Conservation (phyloP, 2,329 filamentous ascomycete genomes). For the Penicillium italicum region DNA sequence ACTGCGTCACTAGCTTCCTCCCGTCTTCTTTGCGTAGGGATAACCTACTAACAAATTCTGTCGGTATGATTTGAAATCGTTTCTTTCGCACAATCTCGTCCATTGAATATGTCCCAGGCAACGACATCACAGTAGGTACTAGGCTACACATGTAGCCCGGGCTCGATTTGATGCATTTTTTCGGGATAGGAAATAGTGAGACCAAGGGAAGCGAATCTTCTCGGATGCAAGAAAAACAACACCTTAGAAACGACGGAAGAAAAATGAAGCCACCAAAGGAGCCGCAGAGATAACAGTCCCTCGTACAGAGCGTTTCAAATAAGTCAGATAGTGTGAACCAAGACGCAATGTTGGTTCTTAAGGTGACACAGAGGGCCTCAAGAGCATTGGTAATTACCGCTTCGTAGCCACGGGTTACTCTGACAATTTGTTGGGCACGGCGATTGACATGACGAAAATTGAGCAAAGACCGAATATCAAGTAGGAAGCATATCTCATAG, state of each 20-base stretch:
- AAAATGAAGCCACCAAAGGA: not conserved
- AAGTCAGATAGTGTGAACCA: not conserved
- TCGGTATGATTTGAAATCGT: not conserved
- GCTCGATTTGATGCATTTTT: no score
- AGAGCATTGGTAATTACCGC: not conserved
- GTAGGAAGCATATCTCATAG: not conserved
- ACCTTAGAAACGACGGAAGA: no score
- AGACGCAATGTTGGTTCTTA: not conserved
- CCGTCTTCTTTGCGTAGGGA: not conserved
- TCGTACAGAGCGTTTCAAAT: not conserved
- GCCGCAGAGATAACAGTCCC: not conserved
- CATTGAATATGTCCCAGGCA: not conserved
- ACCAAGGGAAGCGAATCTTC: no score
- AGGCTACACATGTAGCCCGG: no score
- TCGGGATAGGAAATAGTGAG: no score
- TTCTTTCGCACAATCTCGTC: not conserved
- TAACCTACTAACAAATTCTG: no score
- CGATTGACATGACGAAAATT: not conserved
- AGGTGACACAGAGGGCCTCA: not conserved
- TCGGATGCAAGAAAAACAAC: no score
- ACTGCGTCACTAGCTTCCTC: not conserved
- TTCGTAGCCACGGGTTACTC: not conserved
- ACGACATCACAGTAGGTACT: not conserved
- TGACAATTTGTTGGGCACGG: not conserved
- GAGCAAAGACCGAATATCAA: not conserved